phyloP scores from a whole-genome alignment of 306 rosid genomes.

The Delonix regia region DNA sequence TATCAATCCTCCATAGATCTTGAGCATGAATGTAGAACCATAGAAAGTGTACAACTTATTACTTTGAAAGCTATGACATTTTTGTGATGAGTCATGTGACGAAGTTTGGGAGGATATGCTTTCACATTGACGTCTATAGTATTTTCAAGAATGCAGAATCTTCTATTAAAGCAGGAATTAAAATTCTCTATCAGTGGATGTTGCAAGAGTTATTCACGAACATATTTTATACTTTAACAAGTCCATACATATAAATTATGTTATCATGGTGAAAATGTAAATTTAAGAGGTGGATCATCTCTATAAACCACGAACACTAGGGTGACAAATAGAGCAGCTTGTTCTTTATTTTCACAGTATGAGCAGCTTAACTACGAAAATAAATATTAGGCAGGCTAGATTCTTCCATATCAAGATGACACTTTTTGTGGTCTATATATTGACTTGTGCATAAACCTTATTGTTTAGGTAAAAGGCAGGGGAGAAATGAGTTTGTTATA shows the following conservation, averaged over 20 bases:
- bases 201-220: not conserved
- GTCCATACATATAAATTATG: slow-evolving; percentile 20
- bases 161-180: not conserved
- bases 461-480: slow-evolving; percentile 77
- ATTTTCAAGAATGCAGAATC: not conserved
- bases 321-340: slow-evolving; percentile 8
- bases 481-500: slow-evolving; percentile 90
- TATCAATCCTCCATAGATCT: slow-evolving; percentile 9
- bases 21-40: not conserved
- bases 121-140: not conserved
- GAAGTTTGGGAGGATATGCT: not conserved
- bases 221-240: not conserved
- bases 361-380: slow-evolving; percentile 12
- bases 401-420: slow-evolving; percentile 22
- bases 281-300: slow-evolving; percentile 8
- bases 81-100: not conserved
- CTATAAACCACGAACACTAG: not conserved
- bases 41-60: not conserved
- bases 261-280: not conserved
- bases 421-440: not conserved
- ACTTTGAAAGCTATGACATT: not conserved
- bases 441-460: slow-evolving; percentile 23
- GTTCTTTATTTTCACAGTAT: slow-evolving; percentile 15
- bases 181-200: not conserved
- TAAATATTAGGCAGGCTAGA: slow-evolving; percentile 14